phyloP scores from a whole-genome alignment of 2,329 filamentous ascomycete genomes.

The Pyricularia grisea region DNA sequence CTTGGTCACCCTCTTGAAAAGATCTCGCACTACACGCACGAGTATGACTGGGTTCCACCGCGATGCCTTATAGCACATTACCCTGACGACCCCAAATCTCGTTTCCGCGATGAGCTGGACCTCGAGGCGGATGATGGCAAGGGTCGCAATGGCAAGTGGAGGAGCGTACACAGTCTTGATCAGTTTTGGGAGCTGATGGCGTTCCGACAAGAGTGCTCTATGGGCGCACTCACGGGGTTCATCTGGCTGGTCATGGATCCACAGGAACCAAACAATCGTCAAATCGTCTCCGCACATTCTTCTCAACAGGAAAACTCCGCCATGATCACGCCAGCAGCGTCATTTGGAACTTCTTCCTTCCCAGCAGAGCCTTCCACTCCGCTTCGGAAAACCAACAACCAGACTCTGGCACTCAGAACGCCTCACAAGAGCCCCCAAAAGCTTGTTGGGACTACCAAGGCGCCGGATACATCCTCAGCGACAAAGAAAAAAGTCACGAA shows the following conservation, averaged over 20 bases:
- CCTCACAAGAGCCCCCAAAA: conserved; percentile 15
- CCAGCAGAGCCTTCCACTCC: conserved; percentile 20
- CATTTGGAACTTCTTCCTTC: conserved; percentile 14
- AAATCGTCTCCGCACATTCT: background rate
- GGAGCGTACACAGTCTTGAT: conserved; percentile 72
- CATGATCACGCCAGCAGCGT: conserved; percentile 18
- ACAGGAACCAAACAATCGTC: conserved; percentile 6
- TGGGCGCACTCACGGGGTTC: conserved; percentile 85
- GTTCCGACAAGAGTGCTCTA: conserved; percentile 89
- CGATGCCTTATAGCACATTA: conserved; percentile 83
- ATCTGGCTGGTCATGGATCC: conserved; percentile 83
- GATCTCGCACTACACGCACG: conserved; percentile 52
- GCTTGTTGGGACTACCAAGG: conserved; percentile 14
- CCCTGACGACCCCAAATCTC: conserved; percentile 89
- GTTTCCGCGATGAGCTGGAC: conserved; percentile 82
- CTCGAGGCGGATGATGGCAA: conserved; percentile 60
- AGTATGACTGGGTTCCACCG: conserved; percentile 55
- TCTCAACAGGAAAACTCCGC: conserved; percentile 5
- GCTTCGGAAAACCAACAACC: conserved; percentile 9
- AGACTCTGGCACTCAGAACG: conserved; percentile 8
- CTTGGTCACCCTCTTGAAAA: conserved; percentile 62
- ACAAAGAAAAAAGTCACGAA: conserved; percentile 22
- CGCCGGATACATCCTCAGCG: conserved; percentile 4
- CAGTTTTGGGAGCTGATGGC: conserved; percentile 99
- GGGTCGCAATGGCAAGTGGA: conserved; percentile 63